Conservation (phyloP, 2,329 filamentous ascomycete species). For the Arthroderma sp. region DNA sequence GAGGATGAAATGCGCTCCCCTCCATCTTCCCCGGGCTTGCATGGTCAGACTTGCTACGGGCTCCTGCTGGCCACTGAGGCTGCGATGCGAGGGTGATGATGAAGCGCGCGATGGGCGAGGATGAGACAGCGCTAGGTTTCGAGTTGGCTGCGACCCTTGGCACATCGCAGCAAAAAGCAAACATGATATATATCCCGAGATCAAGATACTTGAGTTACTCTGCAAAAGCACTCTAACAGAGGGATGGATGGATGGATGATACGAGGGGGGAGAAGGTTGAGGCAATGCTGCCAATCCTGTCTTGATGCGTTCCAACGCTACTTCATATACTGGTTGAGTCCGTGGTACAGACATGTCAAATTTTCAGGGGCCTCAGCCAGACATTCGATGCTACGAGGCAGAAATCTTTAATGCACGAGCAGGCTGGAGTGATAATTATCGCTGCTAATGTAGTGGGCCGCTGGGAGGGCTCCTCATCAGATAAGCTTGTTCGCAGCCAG, state of each 20-base stretch:
- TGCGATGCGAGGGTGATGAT: background rate
- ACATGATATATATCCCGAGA: background rate
- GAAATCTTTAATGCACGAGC: background rate
- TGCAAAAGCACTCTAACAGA: too few species aligned
- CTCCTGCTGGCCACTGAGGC: slow-evolving; percentile 1
- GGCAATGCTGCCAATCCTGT: background rate
- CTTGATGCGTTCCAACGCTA: background rate
- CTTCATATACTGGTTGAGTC: background rate
- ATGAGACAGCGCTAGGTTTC: slow-evolving; percentile 2
- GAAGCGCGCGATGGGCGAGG: background rate
- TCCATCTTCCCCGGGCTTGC: background rate
- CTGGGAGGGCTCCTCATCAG: too few species aligned
- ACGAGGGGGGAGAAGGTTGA: background rate
- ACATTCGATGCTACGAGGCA: background rate
- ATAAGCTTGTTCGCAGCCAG: too few species aligned
- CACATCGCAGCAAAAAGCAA: background rate
- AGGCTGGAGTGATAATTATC: background rate
- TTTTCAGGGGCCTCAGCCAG: background rate
- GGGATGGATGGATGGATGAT: background rate
- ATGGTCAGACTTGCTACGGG: background rate
- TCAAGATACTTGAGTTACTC: background rate
- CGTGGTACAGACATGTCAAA: background rate
- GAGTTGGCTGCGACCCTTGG: slow-evolving; percentile 1
- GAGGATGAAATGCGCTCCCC: background rate
- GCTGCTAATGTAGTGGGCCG: background rate